Conservation (phyloP, 768 basidiomycete species). For the Suillus lakei region DNA sequence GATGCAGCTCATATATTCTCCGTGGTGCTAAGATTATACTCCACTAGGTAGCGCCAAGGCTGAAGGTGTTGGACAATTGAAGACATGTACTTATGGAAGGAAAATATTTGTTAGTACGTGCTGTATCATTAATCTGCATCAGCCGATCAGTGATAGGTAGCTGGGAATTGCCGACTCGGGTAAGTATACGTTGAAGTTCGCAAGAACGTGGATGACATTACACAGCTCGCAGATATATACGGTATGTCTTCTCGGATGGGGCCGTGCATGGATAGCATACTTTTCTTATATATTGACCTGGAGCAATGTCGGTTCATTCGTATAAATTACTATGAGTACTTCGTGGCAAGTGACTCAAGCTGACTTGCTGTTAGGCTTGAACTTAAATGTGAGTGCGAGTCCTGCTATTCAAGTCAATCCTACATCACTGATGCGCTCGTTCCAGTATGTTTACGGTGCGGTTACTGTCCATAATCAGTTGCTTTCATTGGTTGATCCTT, state of each 20-base stretch:
- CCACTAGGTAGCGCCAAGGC: not conserved
- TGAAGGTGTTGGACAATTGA: not conserved
- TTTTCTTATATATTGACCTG: not conserved
- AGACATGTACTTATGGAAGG: not conserved
- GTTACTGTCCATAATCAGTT: too few relatives aligned
- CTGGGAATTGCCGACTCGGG: too few relatives aligned
- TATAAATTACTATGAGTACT: not conserved
- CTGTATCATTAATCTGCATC: too few relatives aligned
- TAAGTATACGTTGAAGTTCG: too few relatives aligned
- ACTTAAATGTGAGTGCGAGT: not conserved
- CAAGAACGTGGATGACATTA: not conserved
- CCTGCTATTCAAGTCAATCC: not conserved
- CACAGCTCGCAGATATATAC: not conserved
- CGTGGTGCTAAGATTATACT: not conserved
- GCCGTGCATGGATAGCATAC: not conserved
- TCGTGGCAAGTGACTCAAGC: not conserved
- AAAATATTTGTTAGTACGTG: not conserved
- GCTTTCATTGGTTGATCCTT: too few relatives aligned
- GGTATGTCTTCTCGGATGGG: not conserved
- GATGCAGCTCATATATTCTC: not conserved
- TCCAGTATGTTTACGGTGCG: too few relatives aligned
- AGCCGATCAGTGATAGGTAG: too few relatives aligned
- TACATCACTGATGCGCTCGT: not conserved
- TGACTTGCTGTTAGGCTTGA: not conserved
- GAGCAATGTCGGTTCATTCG: not conserved